These are phyloP conservation scores for Xerocomus tenax DNA, from an alignment of 1,284 basidiomycete species.

Conservation along the genomic window DNA sequence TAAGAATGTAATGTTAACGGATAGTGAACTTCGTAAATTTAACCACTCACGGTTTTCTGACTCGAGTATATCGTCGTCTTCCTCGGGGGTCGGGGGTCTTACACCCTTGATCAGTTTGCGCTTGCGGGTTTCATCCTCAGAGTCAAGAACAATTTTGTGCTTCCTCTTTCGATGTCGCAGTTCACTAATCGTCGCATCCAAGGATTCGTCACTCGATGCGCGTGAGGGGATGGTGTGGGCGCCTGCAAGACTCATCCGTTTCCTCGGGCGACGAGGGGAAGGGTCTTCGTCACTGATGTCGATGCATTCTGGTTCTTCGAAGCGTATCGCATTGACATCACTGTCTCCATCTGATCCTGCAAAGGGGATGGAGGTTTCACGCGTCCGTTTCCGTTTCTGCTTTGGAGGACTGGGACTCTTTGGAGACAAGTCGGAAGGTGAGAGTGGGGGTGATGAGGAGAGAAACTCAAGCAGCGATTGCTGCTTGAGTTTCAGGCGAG, in stretches of 20 bases:
- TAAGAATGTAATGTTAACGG: constrained; percentile 24
- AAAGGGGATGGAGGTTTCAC: constrained; percentile 10
- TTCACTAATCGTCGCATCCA: constrained; percentile 10
- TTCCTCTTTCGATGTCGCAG: constrained; percentile 19
- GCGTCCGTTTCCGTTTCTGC: constrained; percentile 17
- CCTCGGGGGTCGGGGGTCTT: constrained; percentile 40
- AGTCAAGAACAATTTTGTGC: constrained; percentile 19
- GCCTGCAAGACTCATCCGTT: constrained; percentile 20
- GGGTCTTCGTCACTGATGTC: constrained; percentile 32
- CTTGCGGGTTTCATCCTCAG: constrained; percentile 29
- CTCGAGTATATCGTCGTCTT: constrained; percentile 44
- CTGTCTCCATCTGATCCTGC: constrained; percentile 28
- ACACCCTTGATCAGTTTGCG: constrained; percentile 45
- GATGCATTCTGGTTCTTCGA: constrained; percentile 36
- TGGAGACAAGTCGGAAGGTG: constrained; percentile 12
- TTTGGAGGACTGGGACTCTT: constrained; percentile 11
- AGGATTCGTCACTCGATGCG: constrained; percentile 26
- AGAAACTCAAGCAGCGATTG: constrained; percentile 28
- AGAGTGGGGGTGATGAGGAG: constrained; percentile 21
- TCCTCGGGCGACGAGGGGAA: constrained; percentile 32
- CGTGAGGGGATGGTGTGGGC: constrained; percentile 13
- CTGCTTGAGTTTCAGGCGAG: constrained; percentile 26
- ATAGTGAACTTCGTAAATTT: neutral
- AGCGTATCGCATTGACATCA: constrained; percentile 44
- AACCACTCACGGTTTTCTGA: constrained; percentile 45